Percentiles rank a stretch among this genome's conserved stretches.
Evolutionary conservation across 192 early-diverging fungal species (phyloP).

Genomic region (Umbelopsis isabellina): DNA sequence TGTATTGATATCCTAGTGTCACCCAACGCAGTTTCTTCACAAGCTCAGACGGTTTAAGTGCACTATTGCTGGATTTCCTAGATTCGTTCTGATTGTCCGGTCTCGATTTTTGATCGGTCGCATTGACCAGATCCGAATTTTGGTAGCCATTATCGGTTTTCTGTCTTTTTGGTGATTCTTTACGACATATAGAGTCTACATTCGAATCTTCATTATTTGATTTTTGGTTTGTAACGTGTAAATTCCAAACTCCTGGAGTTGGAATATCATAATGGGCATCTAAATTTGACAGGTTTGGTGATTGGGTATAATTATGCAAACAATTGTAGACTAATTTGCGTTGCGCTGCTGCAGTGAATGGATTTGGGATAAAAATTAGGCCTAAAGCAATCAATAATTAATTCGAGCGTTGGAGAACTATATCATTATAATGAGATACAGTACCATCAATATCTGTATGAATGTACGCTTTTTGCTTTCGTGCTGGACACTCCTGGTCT

Average conservation of each 20-base stretch:
- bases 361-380: constrained; percentile 78
- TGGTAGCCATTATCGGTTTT: constrained; percentile 17
- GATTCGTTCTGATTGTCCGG: constrained; percentile 27
- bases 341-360: constrained; percentile 76
- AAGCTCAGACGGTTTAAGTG: constrained; percentile 47
- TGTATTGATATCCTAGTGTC: constrained; percentile 78
- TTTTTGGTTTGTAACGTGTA: constrained; percentile 44
- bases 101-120: constrained; percentile 14
- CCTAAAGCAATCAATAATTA: constrained; percentile 53
- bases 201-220: constrained; percentile 28
- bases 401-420: background rate
- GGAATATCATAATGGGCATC: constrained; percentile 85
- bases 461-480: constrained; percentile 33
- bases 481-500: background rate
- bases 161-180: constrained; percentile 41
- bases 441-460: constrained; percentile 44
- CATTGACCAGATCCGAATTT: background rate
- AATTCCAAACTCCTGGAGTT: constrained; percentile 60
- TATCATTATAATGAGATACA: too few relatives aligned
- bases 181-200: constrained; percentile 37
- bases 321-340: constrained; percentile 69
- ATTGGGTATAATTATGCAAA: constrained; percentile 72
- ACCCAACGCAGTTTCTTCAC: constrained; percentile 68
- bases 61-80: background rate
- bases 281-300: constrained; percentile 87